Evolutionary conservation across 345 rosid species (phyloP), one percentile per base, ranked within the genome.

Genomic region (Carallia brachiata): DNA sequence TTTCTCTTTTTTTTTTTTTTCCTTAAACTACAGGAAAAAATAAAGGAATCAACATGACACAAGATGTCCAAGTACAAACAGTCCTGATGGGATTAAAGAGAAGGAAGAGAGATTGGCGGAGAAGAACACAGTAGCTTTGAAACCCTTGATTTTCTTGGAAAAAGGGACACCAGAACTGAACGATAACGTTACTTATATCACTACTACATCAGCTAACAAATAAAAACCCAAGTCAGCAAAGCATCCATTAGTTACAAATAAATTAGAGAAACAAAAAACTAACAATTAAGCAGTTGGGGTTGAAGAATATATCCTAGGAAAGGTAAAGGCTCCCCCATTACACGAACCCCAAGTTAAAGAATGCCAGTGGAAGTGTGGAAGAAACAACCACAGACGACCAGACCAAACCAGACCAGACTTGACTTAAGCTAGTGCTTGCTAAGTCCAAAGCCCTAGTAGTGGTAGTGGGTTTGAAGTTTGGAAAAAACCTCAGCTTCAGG

Each of bases 401-500:
- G 23, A 23, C 23, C 23, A 23, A 23, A 23, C 23, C 23, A 23
- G 23, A 23, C 59, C 4, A 2, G 9, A 8, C 4, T 12, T 23
- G 13, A 3, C 31, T 23, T 32, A 32, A 55, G 32, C 13, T 4
- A 44, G 1, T 12, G 50, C 16, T 44, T 12, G 50, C 16, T 44
- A 44, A 12, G 50, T 44, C 17, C 13, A 44, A 12, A 12, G 50
- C 50, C 50, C 50, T 44, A 44, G 50, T 13, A 4, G 34, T 23
- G 23, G 23, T 23, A 23, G 23, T 23, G 37, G 44, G 5, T 10
- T 16, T 9, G 37, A n/a, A 6, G 17, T 27, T 55, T 52, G 44
- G 52, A 62, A 37, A 23, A 7, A 62, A 63, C 57, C 56, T 58
- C 48, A 71, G 62, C 39, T 57, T 31, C 64, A 64, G 57, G 36